phyloP scores from a whole-genome alignment of 192 early-diverging fungal genomes.

The Umbelopsis ramanniana region DNA sequence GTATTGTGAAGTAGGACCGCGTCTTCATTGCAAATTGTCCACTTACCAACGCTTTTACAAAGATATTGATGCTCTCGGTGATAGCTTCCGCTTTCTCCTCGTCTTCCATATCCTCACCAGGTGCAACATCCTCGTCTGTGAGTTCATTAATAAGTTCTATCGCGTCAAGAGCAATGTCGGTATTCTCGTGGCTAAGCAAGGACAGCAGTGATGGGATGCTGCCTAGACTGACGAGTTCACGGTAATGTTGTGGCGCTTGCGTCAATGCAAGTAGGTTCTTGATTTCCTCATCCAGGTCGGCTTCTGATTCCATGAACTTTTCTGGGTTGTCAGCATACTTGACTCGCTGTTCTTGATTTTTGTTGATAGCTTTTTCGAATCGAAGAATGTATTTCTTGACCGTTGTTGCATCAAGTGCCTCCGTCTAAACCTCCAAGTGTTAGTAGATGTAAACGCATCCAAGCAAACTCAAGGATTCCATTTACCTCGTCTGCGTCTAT shows the following conservation, averaged over 20 bases:
- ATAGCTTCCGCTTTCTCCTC: constrained; percentile 60
- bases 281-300: constrained; percentile 91
- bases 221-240: constrained; percentile 70
- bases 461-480: too few relatives aligned
- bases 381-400: constrained; percentile 80
- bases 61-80: constrained; percentile 59
- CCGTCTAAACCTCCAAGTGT: constrained; percentile 17
- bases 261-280: constrained; percentile 76
- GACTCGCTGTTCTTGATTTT: constrained; percentile 87
- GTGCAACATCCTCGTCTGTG: constrained; percentile 86
- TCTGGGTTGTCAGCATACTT: constrained; percentile 75
- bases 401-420: constrained; percentile 61
- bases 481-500: constrained; percentile 73
- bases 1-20: not conserved
- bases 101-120: constrained; percentile 58
- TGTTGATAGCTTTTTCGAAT: constrained; percentile 85
- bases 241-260: constrained; percentile 81
- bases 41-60: constrained; percentile 70
- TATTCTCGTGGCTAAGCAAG: constrained; percentile 91
- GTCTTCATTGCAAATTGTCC: not conserved
- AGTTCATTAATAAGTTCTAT: constrained; percentile 90
- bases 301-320: constrained; percentile 94
- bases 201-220: constrained; percentile 68
- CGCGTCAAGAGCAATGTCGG: constrained; percentile 86
- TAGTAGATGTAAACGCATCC: not conserved